A percentile compares a stretch with the other conserved stretches of the same genome.
Conservation (phyloP, 495 filamentous ascomycete species). For the Penicillium nucicola region DNA sequence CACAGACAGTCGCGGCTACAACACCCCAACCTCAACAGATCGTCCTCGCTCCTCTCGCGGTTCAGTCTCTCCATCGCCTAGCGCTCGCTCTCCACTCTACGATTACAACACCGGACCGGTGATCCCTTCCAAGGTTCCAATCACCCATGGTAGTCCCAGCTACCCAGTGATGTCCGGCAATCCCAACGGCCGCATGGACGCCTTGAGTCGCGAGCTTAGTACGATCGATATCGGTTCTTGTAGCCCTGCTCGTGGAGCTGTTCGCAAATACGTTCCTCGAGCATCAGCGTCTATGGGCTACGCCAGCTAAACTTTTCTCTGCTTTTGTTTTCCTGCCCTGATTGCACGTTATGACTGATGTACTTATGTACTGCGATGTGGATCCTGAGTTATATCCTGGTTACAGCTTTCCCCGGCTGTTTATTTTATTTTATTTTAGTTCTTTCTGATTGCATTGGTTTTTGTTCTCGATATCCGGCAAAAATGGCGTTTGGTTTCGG, state of each 20-base stretch:
- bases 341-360: conserved; percentile 15
- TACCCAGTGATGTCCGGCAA: conserved; percentile 31
- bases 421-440: too few relatives aligned
- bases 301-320: conserved; percentile 18
- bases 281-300: conserved; percentile 31
- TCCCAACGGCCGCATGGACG: conserved; percentile 43
- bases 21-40: conserved; percentile 19
- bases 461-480: conserved; percentile 20
- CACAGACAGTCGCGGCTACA: conserved; percentile 21
- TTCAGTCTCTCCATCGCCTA: conserved; percentile 31
- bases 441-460: conserved; percentile 3
- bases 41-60: conserved; percentile 27
- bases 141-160: conserved; percentile 36
- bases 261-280: conserved; percentile 25
- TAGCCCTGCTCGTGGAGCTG: conserved; percentile 25
- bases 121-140: conserved; percentile 73
- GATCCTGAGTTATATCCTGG: conserved; percentile 6
- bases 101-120: conserved; percentile 51
- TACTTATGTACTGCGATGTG: conserved; percentile 8
- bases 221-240: conserved; percentile 75
- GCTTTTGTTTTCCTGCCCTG: not conserved
- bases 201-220: conserved; percentile 76
- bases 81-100: conserved; percentile 33
- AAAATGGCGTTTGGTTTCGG: conserved; percentile 9
- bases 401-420: not conserved